Conservation (phyloP, 257 asterid species). For the Ophiorrhiza pumila region DNA sequence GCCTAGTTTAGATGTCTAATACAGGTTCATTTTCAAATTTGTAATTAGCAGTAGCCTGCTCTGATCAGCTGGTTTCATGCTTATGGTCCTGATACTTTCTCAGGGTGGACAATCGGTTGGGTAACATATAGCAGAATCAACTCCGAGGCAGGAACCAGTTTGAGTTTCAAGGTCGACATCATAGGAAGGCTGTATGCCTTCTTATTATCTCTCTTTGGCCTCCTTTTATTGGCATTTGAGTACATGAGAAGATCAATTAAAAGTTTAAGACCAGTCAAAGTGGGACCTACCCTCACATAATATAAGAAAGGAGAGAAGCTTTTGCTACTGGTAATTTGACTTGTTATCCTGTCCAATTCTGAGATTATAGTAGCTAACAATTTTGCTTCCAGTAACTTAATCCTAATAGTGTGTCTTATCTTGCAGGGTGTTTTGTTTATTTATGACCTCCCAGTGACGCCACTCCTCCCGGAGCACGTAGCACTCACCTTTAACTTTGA, state of each 20-base stretch:
- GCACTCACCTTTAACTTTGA: not conserved
- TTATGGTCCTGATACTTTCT: slow-evolving; percentile 13
- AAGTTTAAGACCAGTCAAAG: slow-evolving; percentile 65
- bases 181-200: slow-evolving; percentile 50
- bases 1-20: slow-evolving; percentile 2
- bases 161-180: slow-evolving; percentile 38
- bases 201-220: slow-evolving; percentile 50
- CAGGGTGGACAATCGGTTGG: slow-evolving; percentile 47
- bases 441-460: slow-evolving; percentile 1
- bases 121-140: slow-evolving; percentile 35
- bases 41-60: not conserved
- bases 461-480: too few relatives aligned
- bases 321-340: slow-evolving; percentile 37
- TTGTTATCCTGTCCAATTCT: not conserved
- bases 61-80: slow-evolving; percentile 1
- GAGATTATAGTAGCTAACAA: not conserved
- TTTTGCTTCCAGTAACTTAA: not conserved
- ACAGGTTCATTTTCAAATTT: not conserved
- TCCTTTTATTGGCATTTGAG: slow-evolving; percentile 49
- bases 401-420: not conserved
- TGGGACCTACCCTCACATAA: slow-evolving; percentile 59
- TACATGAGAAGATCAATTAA: slow-evolving; percentile 46
- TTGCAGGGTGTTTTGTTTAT: slow-evolving; percentile 32
- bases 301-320: slow-evolving; percentile 25
- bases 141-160: slow-evolving; percentile 31